These are phyloP conservation scores for Lotmaria passim DNA, from an alignment of 208 protist genomes.

Conservation along the genomic window DNA sequence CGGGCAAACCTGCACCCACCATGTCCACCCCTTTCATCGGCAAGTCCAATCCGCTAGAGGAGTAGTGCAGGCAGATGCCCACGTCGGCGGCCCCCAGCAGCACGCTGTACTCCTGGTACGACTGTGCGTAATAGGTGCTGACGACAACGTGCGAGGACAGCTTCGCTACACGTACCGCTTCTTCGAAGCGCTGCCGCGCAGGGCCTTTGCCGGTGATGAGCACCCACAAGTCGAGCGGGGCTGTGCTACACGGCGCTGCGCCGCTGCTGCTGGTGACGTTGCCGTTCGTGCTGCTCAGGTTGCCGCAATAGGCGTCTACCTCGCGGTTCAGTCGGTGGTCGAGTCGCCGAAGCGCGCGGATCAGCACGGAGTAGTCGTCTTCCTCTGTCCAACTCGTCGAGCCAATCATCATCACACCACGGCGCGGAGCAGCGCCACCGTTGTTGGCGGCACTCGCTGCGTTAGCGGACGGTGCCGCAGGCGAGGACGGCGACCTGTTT, in stretches of 20 bases:
- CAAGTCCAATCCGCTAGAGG: constrained; percentile 94
- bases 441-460: background rate
- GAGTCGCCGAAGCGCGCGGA: constrained; percentile 85
- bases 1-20: constrained; percentile 94
- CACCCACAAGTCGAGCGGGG: constrained; percentile 59
- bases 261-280: constrained; percentile 27
- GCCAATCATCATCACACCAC: constrained; percentile 86
- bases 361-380: constrained; percentile 96
- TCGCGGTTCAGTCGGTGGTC: constrained; percentile 72
- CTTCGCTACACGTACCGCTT: constrained; percentile 47
- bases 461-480: background rate
- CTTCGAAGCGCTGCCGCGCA: constrained; percentile 67
- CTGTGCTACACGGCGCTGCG: background rate
- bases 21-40: constrained; percentile 99
- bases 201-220: constrained; percentile 84
- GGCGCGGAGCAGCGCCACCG: background rate
- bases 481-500: constrained; percentile 10
- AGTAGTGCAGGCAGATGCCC: constrained; percentile 95
- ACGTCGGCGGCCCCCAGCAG: constrained; percentile 92
- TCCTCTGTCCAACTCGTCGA: constrained; percentile 97
- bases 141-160: constrained; percentile 77
- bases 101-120: constrained; percentile 93
- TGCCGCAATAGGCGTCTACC: background rate
- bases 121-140: constrained; percentile 91
- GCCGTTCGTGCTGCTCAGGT: constrained; percentile 5